These are phyloP conservation scores for Solanum pennellii DNA, from an alignment of 257 asterid species.

Conservation along the genomic window DNA sequence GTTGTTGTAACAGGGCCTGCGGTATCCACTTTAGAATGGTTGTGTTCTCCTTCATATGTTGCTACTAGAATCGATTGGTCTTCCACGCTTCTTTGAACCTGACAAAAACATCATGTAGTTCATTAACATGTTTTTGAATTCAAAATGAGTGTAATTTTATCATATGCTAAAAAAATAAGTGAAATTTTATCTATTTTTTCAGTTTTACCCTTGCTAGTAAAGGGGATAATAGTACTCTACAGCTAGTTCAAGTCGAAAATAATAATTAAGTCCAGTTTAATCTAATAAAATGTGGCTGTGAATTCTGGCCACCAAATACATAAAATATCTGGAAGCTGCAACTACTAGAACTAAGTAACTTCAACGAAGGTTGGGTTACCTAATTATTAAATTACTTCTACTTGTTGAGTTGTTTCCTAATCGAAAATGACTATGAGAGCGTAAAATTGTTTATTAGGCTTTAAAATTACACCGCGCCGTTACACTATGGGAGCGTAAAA, in stretches of 20 bases:
- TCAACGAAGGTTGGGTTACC: neutral
- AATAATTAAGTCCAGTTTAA: neutral
- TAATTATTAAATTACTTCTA: neutral
- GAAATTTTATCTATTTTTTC: too few species aligned
- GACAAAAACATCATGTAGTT: neutral
- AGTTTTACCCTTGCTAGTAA: neutral
- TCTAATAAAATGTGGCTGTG: neutral
- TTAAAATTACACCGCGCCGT: neutral
- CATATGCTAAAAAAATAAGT: too few species aligned
- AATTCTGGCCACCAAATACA: neutral
- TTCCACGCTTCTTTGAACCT: slow-evolving; percentile 44
- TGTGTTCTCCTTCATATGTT: slow-evolving; percentile 78
- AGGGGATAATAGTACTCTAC: neutral
- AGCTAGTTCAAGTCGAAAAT: neutral
- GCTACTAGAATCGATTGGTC: slow-evolving; percentile 57
- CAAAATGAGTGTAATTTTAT: neutral
- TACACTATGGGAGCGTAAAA: too few species aligned
- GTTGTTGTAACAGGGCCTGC: neutral
- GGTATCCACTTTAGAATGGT: slow-evolving; percentile 22
- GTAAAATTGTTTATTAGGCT: neutral
- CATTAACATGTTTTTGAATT: neutral
- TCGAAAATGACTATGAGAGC: neutral
- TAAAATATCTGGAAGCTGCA: neutral
- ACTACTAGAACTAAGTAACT: neutral
- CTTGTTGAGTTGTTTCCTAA: neutral